Percentiles rank a stretch among this genome's conserved stretches.
Conservation (phyloP, 129 eudicot genomes). For the Erigeron canadensis region DNA sequence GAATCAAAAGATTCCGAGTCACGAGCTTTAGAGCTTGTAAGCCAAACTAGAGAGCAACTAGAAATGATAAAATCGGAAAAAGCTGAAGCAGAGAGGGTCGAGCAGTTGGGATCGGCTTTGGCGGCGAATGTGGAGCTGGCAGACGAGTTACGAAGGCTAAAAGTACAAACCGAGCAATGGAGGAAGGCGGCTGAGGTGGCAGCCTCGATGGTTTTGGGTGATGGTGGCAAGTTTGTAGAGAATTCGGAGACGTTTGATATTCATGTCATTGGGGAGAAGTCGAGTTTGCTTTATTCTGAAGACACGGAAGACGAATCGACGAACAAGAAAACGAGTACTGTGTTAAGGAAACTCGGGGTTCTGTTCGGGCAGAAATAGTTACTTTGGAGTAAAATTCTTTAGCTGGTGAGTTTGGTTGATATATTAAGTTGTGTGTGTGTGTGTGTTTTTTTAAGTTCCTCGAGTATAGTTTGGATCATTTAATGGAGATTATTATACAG, state of each 20-base stretch:
- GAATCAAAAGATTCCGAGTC: constrained; percentile 66
- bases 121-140: constrained; percentile 67
- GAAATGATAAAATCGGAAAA: constrained; percentile 44
- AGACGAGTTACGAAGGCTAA: constrained; percentile 68
- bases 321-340: constrained; percentile 61
- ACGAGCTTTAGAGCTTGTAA: constrained; percentile 42
- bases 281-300: constrained; percentile 52
- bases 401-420: neutral
- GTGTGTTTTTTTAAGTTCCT: neutral
- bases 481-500: neutral
- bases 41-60: constrained; percentile 43
- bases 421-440: neutral
- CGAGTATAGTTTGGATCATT: neutral
- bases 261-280: constrained; percentile 48
- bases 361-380: constrained; percentile 72
- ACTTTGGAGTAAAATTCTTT: neutral
- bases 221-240: constrained; percentile 48
- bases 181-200: constrained; percentile 99
- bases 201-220: constrained; percentile 68
- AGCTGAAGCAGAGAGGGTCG: constrained; percentile 40
- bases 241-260: constrained; percentile 56
- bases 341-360: constrained; percentile 84
- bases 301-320: constrained; percentile 72
- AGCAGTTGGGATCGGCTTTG: constrained; percentile 61
- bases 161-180: constrained; percentile 92